Evolutionary conservation across 2,329 filamentous ascomycete species (phyloP).

Genomic region (Cylindrodendrum hubeiense): DNA sequence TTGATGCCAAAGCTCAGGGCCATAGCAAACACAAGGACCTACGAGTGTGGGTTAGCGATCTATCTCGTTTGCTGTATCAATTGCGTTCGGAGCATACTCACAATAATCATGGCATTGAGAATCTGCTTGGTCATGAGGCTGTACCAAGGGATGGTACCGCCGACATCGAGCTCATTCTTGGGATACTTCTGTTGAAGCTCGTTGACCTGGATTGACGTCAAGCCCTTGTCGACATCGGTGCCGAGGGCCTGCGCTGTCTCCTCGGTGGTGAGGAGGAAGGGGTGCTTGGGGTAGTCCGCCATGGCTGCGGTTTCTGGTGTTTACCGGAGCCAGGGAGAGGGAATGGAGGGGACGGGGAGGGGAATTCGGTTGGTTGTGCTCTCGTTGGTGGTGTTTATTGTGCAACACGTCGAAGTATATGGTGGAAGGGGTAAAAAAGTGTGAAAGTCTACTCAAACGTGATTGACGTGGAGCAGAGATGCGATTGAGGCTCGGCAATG

Average conservation of each 20-base stretch:
- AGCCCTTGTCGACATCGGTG: slow-evolving; percentile 75
- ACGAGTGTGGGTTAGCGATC: slow-evolving; percentile 2
- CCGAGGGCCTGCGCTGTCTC: slow-evolving; percentile 73
- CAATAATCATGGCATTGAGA: slow-evolving; percentile 83
- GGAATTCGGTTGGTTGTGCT: slow-evolving; percentile 19
- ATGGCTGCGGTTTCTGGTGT: slow-evolving; percentile 46
- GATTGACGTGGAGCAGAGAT: slow-evolving; percentile 28
- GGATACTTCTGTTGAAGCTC: slow-evolving; percentile 71
- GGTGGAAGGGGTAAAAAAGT: background rate
- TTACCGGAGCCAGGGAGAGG: slow-evolving; percentile 19
- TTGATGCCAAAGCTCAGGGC: slow-evolving; percentile 75
- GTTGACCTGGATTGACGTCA: slow-evolving; percentile 70
- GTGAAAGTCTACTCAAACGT: slow-evolving; percentile 29
- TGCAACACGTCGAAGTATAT: slow-evolving; percentile 3
- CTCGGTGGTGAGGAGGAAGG: slow-evolving; percentile 71
- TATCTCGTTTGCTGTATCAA: background rate
- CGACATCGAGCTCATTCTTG: slow-evolving; percentile 78
- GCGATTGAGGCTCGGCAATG: slow-evolving; percentile 17
- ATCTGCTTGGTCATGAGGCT: slow-evolving; percentile 81
- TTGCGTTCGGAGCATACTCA: slow-evolving; percentile 49
- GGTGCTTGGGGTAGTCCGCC: slow-evolving; percentile 65
- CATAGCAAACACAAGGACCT: slow-evolving; percentile 85
- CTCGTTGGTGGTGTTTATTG: slow-evolving; percentile 2
- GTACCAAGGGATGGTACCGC: slow-evolving; percentile 74
- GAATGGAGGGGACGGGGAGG: slow-evolving; percentile 1